These are phyloP conservation scores for Trichoderma arundinaceum DNA, from an alignment of 2,329 filamentous ascomycete genomes.

Conservation along the genomic window DNA sequence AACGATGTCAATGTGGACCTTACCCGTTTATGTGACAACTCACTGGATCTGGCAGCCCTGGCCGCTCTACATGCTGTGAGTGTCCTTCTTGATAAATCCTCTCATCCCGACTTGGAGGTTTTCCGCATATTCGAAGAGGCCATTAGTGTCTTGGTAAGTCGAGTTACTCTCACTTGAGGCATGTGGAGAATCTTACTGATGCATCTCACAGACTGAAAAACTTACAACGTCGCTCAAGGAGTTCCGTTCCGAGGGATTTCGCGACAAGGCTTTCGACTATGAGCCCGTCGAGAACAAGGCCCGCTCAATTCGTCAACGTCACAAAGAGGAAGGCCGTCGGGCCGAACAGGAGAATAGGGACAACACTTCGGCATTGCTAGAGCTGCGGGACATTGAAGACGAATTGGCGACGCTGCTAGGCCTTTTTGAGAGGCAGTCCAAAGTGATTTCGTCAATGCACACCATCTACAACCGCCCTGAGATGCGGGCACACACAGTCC, in stretches of 20 bases:
- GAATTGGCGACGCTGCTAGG: conserved; percentile 63
- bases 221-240: conserved; percentile 67
- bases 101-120: conserved; percentile 66
- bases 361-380: conserved; percentile 66
- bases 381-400: conserved; percentile 68
- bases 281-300: conserved; percentile 51
- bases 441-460: conserved; percentile 56
- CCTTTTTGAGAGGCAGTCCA: conserved; percentile 63
- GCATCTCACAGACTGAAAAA: conserved; percentile 58
- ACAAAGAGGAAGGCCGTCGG: conserved; percentile 49
- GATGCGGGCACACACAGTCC: conserved; percentile 49
- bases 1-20: conserved; percentile 70
- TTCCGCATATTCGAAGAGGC: conserved; percentile 71
- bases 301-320: conserved; percentile 47
- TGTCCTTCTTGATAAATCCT: conserved; percentile 63
- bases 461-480: conserved; percentile 50
- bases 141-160: conserved; percentile 63
- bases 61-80: conserved; percentile 66
- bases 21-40: conserved; percentile 65
- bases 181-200: not conserved
- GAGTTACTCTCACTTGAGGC: not conserved
- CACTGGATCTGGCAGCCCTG: conserved; percentile 66
- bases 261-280: conserved; percentile 50
- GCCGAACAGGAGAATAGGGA: conserved; percentile 65
- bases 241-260: conserved; percentile 64